phyloP scores from a whole-genome alignment of 176 grass and related monocot genomes.

The Zea luxurians region DNA sequence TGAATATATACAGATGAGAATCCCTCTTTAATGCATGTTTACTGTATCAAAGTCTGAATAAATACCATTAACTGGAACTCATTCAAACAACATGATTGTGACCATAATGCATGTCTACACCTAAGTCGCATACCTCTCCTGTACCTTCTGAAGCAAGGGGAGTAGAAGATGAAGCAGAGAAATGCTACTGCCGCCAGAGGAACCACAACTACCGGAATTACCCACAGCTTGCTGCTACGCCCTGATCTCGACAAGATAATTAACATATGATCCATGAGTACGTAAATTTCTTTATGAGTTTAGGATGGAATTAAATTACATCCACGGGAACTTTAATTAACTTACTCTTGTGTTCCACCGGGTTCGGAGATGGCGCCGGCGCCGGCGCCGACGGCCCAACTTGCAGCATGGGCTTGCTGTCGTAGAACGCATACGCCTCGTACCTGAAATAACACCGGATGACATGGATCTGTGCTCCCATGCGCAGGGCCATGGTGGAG shows the following conservation, averaged over 20 bases:
- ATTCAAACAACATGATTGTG: not conserved
- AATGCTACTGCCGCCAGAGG: not conserved
- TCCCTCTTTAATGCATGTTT: not conserved
- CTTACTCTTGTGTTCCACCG: not conserved
- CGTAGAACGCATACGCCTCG: not conserved
- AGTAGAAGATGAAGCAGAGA: constrained; percentile 24
- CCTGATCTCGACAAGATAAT: constrained; percentile 6
- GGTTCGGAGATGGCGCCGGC: not conserved
- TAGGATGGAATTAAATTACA: not conserved
- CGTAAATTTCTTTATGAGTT: not conserved
- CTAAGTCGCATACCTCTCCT: constrained; percentile 8
- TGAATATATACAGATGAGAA: not conserved
- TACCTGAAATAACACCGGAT: constrained; percentile 23
- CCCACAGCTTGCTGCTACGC: constrained; percentile 11
- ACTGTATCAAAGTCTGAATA: no score
- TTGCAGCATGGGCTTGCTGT: not conserved
- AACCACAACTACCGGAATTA: constrained; percentile 3
- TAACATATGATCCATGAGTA: not conserved
- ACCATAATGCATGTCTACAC: no score
- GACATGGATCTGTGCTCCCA: constrained; percentile 18
- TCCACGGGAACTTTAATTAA: not conserved
- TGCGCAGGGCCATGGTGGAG: constrained; percentile 2
- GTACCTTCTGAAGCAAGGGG: constrained; percentile 5
- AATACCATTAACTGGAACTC: not conserved
- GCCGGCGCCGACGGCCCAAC: not conserved